Evolutionary conservation across 2,329 filamentous ascomycete genomes (phyloP).

Genomic region (Clonostachys rhizophaga): DNA sequence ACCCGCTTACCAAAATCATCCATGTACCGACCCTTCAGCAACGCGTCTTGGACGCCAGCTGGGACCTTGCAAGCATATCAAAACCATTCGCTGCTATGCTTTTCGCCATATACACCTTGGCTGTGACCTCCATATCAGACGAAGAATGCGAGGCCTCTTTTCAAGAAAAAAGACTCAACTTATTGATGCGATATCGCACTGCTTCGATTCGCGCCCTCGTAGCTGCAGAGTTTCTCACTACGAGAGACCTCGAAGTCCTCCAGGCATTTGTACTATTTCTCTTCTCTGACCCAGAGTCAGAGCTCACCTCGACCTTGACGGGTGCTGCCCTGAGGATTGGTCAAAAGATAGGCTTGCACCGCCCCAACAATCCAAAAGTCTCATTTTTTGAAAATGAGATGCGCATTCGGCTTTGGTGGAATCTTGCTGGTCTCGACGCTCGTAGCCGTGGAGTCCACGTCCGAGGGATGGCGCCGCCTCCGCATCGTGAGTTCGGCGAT

Average conservation of each 20-base stretch:
- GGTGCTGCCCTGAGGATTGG: slow-evolving; percentile 12
- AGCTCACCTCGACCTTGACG: slow-evolving; percentile 13
- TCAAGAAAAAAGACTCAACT: slow-evolving; percentile 3
- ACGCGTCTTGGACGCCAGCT: slow-evolving; percentile 18
- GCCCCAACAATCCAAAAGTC: slow-evolving; percentile 5
- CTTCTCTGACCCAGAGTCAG: slow-evolving; percentile 17
- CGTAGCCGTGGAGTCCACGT: not conserved
- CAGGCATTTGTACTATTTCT: slow-evolving; percentile 21
- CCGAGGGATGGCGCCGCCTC: not conserved
- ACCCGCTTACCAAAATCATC: slow-evolving; percentile 21
- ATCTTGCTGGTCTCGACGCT: slow-evolving; percentile 11
- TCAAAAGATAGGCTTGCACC: slow-evolving; percentile 16
- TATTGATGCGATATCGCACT: slow-evolving; percentile 13
- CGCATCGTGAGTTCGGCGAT: slow-evolving; percentile 1
- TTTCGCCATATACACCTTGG: slow-evolving; percentile 18
- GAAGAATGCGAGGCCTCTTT: slow-evolving; percentile 9
- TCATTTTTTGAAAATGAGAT: slow-evolving; percentile 16
- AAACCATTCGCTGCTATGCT: slow-evolving; percentile 13
- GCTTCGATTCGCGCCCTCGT: slow-evolving; percentile 15
- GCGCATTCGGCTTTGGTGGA: slow-evolving; percentile 19
- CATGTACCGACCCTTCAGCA: slow-evolving; percentile 23
- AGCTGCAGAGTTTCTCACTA: slow-evolving; percentile 15
- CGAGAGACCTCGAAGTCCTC: slow-evolving; percentile 17
- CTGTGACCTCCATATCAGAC: slow-evolving; percentile 11
- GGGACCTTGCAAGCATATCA: slow-evolving; percentile 8